Evolutionary conservation across 345 rosid species (phyloP), one percentile per base, ranked within the genome.

Genomic region (Salix udensis): DNA sequence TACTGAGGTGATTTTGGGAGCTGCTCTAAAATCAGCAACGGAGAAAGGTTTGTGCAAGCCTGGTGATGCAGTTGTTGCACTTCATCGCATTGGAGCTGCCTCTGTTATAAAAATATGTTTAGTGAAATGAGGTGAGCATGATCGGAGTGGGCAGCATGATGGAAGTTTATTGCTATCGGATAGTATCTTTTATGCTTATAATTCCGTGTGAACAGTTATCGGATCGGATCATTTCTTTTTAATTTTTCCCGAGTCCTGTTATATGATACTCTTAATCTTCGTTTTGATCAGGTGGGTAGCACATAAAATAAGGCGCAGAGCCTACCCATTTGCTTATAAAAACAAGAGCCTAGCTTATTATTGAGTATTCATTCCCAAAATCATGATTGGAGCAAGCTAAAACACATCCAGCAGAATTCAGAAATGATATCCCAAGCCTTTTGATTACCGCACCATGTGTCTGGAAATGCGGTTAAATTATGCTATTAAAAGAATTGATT

Each of bases 1-100:
- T 16, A 93, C 97, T 0, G 97, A 93, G 81, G 93, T 85, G 65
- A 90, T 93, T 61, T 50, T 93, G 74, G 91, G 76, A 76, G 97
- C 95, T 64, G 93, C 95, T 60, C 72, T 91, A 64, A 90, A 82
- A 86, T 89, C 94, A 0, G 97, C 97, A 44, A 87, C 84, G 1
- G 77, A 58, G 80, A 90, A 65, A 81, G 89, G 93, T 58, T 75
- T 91, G 80, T 93, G 98, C 80, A 78, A 80, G 71, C 86, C 77
- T 0, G 95, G 98, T 53, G 98, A 93, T 74, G 95, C 98, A 28
- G 83, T 86, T 2, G 97, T 93, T 75, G 98, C 86, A 0, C 91
- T 93, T 77, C 98, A 93, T 82, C 94, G 98, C 2, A 91, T 93
- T 55, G 95, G 97, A 67, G 89, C 87, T 80, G 92, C 97, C 74